Conservation (phyloP, 169 alveolate genomes). For the Plasmodium blacklocki region DNA sequence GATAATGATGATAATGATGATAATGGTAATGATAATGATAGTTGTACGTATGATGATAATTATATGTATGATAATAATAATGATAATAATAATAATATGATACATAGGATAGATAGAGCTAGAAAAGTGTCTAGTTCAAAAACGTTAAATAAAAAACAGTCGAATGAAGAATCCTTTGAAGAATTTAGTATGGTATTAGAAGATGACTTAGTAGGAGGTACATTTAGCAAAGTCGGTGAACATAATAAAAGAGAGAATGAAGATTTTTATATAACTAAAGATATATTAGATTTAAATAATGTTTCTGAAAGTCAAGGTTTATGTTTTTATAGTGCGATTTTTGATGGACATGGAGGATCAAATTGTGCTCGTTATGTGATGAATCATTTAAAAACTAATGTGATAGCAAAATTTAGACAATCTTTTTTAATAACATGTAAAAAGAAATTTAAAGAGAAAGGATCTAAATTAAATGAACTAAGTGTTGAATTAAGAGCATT, state of each 20-base stretch:
- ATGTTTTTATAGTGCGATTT: conserved; percentile 87
- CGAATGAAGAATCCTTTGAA: conserved; percentile 61
- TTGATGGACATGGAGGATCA: conserved; percentile 90
- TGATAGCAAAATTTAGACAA: conserved; percentile 86
- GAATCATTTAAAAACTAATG: conserved; percentile 86
- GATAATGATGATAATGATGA: not conserved
- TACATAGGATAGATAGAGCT: not conserved
- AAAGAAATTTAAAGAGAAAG: conserved; percentile 71
- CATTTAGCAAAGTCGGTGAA: conserved; percentile 76
- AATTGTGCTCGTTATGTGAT: conserved; percentile 88
- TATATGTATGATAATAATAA: not conserved
- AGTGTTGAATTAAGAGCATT: conserved; percentile 77
- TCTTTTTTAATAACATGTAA: conserved; percentile 76
- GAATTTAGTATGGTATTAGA: conserved; percentile 81
- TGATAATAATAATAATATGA: not conserved
- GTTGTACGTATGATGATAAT: not conserved
- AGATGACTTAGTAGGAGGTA: conserved; percentile 83
- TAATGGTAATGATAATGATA: too few relatives aligned
- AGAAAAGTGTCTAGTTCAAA: not conserved
- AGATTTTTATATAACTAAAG: conserved; percentile 83
- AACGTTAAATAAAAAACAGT: not conserved
- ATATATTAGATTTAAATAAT: conserved; percentile 82
- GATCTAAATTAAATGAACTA: conserved; percentile 59
- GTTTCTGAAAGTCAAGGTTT: conserved; percentile 84
- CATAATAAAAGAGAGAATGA: conserved; percentile 81